Percentiles rank a stretch among this genome's conserved stretches.
Conservation (phyloP, 768 basidiomycete species). For the Hydnum rufescens region DNA sequence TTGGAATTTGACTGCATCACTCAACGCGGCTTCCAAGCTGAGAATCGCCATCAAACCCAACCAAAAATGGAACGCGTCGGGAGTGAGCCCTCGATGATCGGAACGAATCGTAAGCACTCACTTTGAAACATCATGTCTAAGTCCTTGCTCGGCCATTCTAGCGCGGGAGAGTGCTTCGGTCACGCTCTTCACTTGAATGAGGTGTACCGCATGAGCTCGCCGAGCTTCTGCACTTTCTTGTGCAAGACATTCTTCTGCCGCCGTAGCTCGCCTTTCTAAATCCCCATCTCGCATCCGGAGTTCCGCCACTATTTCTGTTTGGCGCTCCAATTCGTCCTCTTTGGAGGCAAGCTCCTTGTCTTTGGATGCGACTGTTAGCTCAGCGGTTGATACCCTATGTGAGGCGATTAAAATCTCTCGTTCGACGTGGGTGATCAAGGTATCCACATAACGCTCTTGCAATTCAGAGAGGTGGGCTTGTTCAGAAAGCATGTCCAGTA, state of each 20-base stretch:
- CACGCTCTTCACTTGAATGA: neutral
- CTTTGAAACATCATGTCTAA: conserved; percentile 51
- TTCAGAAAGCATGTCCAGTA: no score
- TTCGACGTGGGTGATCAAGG: neutral
- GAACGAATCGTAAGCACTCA: conserved; percentile 19
- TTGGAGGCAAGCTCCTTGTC: no score
- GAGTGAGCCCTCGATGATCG: neutral
- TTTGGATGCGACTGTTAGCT: no score
- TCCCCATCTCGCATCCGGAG: neutral
- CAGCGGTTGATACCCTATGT: no score
- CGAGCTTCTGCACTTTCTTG: neutral
- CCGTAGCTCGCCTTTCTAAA: neutral
- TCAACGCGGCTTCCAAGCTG: conserved; percentile 32
- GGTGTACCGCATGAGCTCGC: neutral
- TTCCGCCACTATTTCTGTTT: neutral
- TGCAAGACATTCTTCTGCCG: neutral
- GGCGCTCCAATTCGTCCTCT: neutral
- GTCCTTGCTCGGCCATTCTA: conserved; percentile 44
- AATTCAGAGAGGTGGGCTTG: no score
- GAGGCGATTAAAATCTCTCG: neutral
- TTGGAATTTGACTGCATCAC: conserved; percentile 42
- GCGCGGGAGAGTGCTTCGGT: neutral
- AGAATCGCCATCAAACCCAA: no score
- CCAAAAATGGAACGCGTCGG: neutral
- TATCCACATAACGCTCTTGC: neutral